These are phyloP conservation scores for Geosmithia morbida DNA, from an alignment of 2,329 filamentous ascomycete genomes.

Conservation along the genomic window DNA sequence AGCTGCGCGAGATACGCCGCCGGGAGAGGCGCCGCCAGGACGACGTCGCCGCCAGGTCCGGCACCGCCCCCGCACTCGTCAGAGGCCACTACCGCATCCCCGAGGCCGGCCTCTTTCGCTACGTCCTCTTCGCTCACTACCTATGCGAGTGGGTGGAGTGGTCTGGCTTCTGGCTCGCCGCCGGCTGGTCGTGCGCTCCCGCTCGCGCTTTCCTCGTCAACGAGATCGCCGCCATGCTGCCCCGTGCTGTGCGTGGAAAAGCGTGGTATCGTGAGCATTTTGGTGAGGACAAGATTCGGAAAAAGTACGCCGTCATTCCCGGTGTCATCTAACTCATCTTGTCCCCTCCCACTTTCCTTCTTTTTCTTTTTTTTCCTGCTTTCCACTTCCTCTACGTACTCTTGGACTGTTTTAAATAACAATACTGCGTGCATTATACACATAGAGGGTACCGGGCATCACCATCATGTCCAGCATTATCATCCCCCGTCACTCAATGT, in stretches of 20 bases:
- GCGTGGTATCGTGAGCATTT: slow-evolving; percentile 83
- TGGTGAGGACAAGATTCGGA: slow-evolving; percentile 65
- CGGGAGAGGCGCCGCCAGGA: slow-evolving; percentile 48
- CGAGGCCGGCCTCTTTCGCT: slow-evolving; percentile 65
- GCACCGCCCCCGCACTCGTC: slow-evolving; percentile 18
- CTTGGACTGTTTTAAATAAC: not conserved
- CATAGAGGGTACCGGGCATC: too few relatives aligned
- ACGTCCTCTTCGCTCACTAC: slow-evolving; percentile 84
- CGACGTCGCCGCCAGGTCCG: slow-evolving; percentile 12
- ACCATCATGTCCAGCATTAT: too few relatives aligned
- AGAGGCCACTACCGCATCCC: slow-evolving; percentile 83
- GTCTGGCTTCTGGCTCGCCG: slow-evolving; percentile 72
- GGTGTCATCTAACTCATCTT: slow-evolving; percentile 19
- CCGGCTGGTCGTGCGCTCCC: slow-evolving; percentile 53
- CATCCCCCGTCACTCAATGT: too few relatives aligned
- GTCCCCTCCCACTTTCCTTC: too few relatives aligned
- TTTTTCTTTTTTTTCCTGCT: not conserved
- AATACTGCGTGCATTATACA: too few relatives aligned
- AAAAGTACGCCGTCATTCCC: slow-evolving; percentile 57
- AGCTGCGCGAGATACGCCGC: slow-evolving; percentile 73
- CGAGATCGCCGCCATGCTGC: slow-evolving; percentile 80
- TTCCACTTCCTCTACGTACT: not conserved
- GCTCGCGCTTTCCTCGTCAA: slow-evolving; percentile 75
- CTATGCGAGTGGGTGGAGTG: slow-evolving; percentile 96
- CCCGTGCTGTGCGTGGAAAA: slow-evolving; percentile 66